These are phyloP conservation scores for Gracilaria caudata DNA, from an alignment of 23 red algal genomes.

Conservation along the genomic window DNA sequence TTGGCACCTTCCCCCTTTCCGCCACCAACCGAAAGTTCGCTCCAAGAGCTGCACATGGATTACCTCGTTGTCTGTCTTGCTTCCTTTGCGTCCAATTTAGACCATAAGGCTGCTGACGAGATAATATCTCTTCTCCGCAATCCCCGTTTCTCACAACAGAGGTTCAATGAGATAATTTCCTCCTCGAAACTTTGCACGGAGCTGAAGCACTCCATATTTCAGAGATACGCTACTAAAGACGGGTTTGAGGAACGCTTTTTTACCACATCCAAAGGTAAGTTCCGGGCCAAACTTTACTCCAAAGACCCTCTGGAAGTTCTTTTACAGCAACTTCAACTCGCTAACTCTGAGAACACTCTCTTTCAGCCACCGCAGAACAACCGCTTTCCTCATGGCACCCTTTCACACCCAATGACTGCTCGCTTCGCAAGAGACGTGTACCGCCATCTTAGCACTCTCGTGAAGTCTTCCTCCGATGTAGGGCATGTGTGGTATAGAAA, in stretches of 20 bases:
- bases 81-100: background rate
- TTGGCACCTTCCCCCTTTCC: background rate
- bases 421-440: background rate
- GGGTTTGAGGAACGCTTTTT: background rate
- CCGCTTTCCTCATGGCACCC: background rate
- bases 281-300: background rate
- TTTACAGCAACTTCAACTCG: background rate
- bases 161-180: background rate
- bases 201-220: constrained; percentile 10
- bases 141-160: background rate
- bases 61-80: background rate
- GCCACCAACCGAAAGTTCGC: background rate
- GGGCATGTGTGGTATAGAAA: background rate
- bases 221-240: background rate
- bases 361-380: background rate
- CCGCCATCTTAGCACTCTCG: background rate
- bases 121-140: background rate
- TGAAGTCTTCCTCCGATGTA: background rate
- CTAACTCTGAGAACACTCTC: background rate
- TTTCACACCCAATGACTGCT: background rate
- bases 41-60: background rate
- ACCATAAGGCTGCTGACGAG: background rate
- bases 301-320: background rate
- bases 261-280: background rate
- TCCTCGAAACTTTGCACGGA: background rate